A percentile compares a stretch with the other conserved stretches of the same genome.
These are phyloP conservation scores for Mycena citricolor DNA, from an alignment of 1,284 basidiomycete genomes.

Conservation along the genomic window DNA sequence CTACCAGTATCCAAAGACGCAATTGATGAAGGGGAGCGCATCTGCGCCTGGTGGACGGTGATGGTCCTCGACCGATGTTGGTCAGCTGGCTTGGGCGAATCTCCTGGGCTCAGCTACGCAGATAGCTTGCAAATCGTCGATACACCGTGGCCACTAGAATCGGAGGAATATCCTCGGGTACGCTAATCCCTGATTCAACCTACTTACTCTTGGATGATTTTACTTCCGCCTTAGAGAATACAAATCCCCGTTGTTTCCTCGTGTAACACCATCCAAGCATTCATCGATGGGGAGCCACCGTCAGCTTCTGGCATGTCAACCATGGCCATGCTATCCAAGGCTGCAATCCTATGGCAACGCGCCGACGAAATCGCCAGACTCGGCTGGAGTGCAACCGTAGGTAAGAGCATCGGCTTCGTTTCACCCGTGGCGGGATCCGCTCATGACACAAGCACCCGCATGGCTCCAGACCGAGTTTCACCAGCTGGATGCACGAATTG, in stretches of 20 bases:
- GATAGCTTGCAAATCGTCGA: slow-evolving; percentile 43
- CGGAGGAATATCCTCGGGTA: slow-evolving; percentile 45
- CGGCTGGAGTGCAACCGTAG: too few relatives aligned
- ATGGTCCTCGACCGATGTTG: slow-evolving; percentile 52
- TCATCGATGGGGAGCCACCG: neutral
- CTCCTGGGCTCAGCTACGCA: slow-evolving; percentile 40
- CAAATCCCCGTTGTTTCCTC: neutral
- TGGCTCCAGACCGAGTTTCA: neutral
- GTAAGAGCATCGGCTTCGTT: too few relatives aligned
- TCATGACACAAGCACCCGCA: neutral
- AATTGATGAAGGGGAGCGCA: slow-evolving; percentile 55
- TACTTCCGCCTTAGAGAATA: neutral
- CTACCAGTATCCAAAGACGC: slow-evolving; percentile 28
- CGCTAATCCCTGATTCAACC: too few relatives aligned
- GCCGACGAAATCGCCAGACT: slow-evolving; percentile 1
- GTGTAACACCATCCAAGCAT: slow-evolving; percentile 2
- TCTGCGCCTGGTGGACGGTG: slow-evolving; percentile 58
- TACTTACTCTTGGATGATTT: too few relatives aligned
- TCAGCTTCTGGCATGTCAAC: slow-evolving; percentile 1
- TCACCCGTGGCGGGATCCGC: too few relatives aligned
- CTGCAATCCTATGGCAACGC: slow-evolving; percentile 9
- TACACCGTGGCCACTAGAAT: slow-evolving; percentile 56
- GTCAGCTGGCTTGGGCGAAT: slow-evolving; percentile 40
- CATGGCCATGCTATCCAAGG: slow-evolving; percentile 1
- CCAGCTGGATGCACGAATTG: neutral